A percentile compares a stretch with the other conserved stretches of the same genome.
Conservation (phyloP, 768 basidiomycete species). For the Suillus clintonianus region DNA sequence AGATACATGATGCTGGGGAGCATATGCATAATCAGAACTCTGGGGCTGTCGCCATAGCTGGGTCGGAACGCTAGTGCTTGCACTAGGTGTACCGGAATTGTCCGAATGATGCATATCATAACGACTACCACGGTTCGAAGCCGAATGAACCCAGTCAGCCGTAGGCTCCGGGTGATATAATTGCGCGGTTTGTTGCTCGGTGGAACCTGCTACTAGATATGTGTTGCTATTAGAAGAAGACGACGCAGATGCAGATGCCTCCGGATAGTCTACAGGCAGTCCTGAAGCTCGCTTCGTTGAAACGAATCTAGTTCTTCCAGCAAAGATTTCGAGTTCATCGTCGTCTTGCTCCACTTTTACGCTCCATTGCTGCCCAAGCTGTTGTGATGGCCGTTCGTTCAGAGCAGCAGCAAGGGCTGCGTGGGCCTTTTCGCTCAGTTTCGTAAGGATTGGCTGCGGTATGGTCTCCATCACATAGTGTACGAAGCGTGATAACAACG, state of each 20-base stretch:
- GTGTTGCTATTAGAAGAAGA: not conserved
- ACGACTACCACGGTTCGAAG: not conserved
- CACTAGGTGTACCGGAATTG: not conserved
- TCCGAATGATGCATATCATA: not conserved
- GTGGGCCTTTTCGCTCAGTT: slow-evolving; percentile 68
- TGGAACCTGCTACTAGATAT: not conserved
- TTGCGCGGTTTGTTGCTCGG: not conserved
- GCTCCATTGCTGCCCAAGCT: slow-evolving; percentile 47
- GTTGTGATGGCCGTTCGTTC: slow-evolving; percentile 32
- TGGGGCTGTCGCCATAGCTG: slow-evolving; percentile 31
- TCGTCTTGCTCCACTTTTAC: slow-evolving; percentile 53
- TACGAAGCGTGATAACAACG: not conserved
- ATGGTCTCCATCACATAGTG: not conserved
- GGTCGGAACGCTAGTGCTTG: not conserved
- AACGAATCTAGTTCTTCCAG: slow-evolving; percentile 66
- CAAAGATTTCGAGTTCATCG: slow-evolving; percentile 71
- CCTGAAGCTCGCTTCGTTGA: slow-evolving; percentile 42
- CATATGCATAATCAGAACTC: slow-evolving; percentile 29
- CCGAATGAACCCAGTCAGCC: slow-evolving; percentile 1
- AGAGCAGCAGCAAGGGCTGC: slow-evolving; percentile 47
- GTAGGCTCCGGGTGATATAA: not conserved
- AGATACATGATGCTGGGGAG: slow-evolving; percentile 18
- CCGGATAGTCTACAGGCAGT: slow-evolving; percentile 4
- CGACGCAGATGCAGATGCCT: no score
- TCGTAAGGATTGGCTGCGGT: slow-evolving; percentile 57